Evolutionary conservation across 345 rosid species (phyloP), one percentile per base, ranked within the genome.

Genomic region (Cardamine occulta): DNA sequence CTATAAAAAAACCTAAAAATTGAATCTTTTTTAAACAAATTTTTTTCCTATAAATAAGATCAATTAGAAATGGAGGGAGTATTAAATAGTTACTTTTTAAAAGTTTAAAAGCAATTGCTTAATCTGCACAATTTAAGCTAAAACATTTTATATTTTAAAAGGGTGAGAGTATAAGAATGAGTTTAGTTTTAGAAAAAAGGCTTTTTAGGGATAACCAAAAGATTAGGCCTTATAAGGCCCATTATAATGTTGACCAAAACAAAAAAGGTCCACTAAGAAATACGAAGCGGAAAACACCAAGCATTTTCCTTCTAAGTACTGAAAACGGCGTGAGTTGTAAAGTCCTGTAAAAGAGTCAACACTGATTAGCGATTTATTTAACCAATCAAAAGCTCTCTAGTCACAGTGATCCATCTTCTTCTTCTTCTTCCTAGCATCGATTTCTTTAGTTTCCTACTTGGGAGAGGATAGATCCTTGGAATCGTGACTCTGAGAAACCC

Each of bases 271-370:
- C 35, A 32, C 35, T 7, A 32, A 21, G 0, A 32, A 32, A 32
- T 32, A 32, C 18, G 7, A 11, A 1, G 11, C 3, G 9, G 6
- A 2, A 35, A 69, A 76, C 75, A 51, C 24, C 64, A 54, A 8
- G 24, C 64, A 42, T 0, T 62, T 39, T 28, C 14, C 0, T 52
- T 53, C 13, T 5, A 8, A n/a, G 21, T 6, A 53, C 3, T 4
- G 0, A 54, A 47, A 77, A 77, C 76, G 61, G 35, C 72, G 11
- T 63, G 66, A 47, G 8, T 4, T 59, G 23, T 19, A 2, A 42
- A 8, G 18, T 39, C 31, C 6, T 23, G 55, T 13, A 1, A 1
- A 52, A 28, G 34, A 48, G 49, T 14, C n/a, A 24, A 13, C 42
- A 62, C 51, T 62, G 45, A 54, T 13, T 28, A 18, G 44, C 26